phyloP scores from a whole-genome alignment of 257 asterid species.

The Coffea eugenioides region DNA sequence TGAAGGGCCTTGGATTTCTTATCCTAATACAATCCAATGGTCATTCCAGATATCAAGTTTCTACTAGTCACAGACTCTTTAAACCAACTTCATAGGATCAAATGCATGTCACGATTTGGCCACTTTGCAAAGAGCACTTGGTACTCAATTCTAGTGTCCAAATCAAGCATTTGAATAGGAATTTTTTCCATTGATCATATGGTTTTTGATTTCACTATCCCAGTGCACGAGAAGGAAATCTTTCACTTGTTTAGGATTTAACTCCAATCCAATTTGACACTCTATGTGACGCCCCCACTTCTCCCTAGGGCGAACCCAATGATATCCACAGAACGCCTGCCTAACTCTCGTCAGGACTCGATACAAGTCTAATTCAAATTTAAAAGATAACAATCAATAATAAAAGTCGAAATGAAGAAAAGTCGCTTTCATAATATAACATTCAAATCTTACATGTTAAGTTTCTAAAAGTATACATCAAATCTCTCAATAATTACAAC shows the following conservation, averaged over 20 bases:
- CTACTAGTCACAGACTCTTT: not conserved
- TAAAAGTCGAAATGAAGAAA: too few relatives aligned
- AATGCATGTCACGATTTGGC: not conserved
- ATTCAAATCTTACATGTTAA: too few relatives aligned
- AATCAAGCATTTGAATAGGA: not conserved
- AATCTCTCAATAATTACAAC: too few relatives aligned
- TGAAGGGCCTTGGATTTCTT: not conserved
- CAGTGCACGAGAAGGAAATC: not conserved
- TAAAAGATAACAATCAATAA: too few relatives aligned
- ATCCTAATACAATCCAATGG: not conserved
- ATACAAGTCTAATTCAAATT: too few relatives aligned
- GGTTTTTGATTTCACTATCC: not conserved
- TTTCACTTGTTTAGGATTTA: not conserved
- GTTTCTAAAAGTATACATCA: too few relatives aligned
- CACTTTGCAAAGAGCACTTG: not conserved
- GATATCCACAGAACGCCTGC: too few relatives aligned
- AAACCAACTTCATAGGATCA: not conserved
- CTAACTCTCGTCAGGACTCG: too few relatives aligned
- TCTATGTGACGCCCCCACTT: not conserved
- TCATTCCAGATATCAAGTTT: not conserved
- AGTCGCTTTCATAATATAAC: too few relatives aligned
- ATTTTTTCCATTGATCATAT: not conserved
- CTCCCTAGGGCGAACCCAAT: too few relatives aligned
- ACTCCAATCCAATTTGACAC: not conserved
- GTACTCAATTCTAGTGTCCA: not conserved